A percentile compares a stretch with the other conserved stretches of the same genome.
Conservation (phyloP, 495 filamentous ascomycete species). For the Neurospora sp. region DNA sequence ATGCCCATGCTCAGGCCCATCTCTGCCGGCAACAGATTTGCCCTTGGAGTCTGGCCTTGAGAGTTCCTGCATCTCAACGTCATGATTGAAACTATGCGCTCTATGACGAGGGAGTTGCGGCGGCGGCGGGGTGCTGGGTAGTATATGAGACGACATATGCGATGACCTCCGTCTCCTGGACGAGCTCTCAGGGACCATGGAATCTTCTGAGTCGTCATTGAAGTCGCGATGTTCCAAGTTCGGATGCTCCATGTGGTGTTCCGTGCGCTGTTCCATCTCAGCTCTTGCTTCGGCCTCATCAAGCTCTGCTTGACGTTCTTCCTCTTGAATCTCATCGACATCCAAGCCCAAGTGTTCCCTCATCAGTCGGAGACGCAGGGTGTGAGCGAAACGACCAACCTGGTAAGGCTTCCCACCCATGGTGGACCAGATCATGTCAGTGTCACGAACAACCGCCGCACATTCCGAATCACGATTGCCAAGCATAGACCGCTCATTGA, state of each 20-base stretch:
- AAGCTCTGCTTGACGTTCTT: constrained; percentile 53
- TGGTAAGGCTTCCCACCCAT: constrained; percentile 85
- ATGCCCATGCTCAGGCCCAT: constrained; percentile 12
- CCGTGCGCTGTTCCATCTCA: constrained; percentile 34
- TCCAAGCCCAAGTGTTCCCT: constrained; percentile 93
- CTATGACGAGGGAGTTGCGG: constrained; percentile 7
- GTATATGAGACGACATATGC: not conserved
- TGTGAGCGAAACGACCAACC: constrained; percentile 88
- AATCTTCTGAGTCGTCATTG: constrained; percentile 24
- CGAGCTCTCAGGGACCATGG: constrained; percentile 21
- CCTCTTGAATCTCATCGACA: constrained; percentile 81
- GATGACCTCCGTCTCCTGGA: constrained; percentile 4
- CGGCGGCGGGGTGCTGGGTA: constrained; percentile 7
- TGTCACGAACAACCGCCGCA: constrained; percentile 85
- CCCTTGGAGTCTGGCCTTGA: constrained; percentile 45
- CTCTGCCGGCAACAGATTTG: constrained; percentile 23
- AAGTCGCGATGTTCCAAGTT: constrained; percentile 29
- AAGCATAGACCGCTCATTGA: constrained; percentile 96
- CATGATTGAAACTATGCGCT: constrained; percentile 74
- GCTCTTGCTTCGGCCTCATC: constrained; percentile 36
- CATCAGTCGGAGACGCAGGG: constrained; percentile 88
- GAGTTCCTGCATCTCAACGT: constrained; percentile 60
- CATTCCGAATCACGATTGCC: constrained; percentile 87
- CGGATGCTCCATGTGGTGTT: not conserved
- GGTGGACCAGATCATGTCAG: constrained; percentile 82